Evolutionary conservation across 2,329 filamentous ascomycete species (phyloP).

Genomic region (Apiospora pterosperma): DNA sequence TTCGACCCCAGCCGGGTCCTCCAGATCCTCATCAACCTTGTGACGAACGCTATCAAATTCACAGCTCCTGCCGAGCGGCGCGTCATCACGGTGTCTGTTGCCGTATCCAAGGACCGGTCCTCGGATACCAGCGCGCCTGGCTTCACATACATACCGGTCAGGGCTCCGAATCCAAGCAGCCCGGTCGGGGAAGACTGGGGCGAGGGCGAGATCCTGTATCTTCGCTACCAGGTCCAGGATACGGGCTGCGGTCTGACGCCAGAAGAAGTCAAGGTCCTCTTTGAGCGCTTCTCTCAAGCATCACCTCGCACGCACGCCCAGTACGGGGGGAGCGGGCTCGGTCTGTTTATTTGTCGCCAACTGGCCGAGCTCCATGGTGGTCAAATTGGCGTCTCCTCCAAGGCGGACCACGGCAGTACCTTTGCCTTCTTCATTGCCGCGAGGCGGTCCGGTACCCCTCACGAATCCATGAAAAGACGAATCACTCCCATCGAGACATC

Average conservation of each 20-base stretch:
- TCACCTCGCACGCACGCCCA: constrained; percentile 46
- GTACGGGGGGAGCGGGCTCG: constrained; percentile 62
- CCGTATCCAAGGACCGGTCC: constrained; percentile 41
- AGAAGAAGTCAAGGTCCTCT: constrained; percentile 62
- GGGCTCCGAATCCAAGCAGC: constrained; percentile 13
- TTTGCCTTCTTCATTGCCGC: constrained; percentile 63
- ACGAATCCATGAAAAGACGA: background rate
- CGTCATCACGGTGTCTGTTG: constrained; percentile 46
- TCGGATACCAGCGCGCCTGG: constrained; percentile 13
- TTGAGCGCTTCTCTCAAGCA: constrained; percentile 66
- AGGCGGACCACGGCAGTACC: constrained; percentile 54
- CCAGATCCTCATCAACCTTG: constrained; percentile 58
- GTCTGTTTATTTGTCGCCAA: constrained; percentile 62
- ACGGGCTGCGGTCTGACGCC: constrained; percentile 61
- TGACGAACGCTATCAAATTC: constrained; percentile 62
- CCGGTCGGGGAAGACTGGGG: constrained; percentile 28
- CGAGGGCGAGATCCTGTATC: constrained; percentile 29
- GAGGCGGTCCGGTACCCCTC: constrained; percentile 34
- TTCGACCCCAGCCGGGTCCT: constrained; percentile 55
- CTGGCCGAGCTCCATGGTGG: constrained; percentile 63
- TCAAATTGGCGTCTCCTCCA: constrained; percentile 59
- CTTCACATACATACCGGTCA: constrained; percentile 29
- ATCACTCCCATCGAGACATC: background rate
- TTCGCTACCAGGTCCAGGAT: constrained; percentile 57
- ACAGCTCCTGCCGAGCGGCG: constrained; percentile 32